phyloP scores from a whole-genome alignment of 495 filamentous ascomycete species.

The Recurvomyces mirabilis region DNA sequence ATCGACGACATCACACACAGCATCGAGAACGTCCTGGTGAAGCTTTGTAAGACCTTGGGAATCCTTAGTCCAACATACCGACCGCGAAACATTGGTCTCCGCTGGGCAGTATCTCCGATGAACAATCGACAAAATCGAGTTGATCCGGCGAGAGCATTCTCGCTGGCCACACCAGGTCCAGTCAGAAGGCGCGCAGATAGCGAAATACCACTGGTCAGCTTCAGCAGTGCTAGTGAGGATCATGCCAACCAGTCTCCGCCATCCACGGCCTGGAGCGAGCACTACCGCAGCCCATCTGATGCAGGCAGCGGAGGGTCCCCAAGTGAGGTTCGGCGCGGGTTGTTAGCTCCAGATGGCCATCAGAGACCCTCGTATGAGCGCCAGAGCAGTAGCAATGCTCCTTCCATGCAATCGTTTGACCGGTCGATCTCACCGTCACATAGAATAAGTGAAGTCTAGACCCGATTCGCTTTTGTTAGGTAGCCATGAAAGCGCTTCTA shows the following conservation, averaged over 20 bases:
- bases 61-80: neutral
- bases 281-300: neutral
- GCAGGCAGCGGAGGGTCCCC: neutral
- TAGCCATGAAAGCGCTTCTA: no score
- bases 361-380: neutral
- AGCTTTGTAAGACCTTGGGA: neutral
- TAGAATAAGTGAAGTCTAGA: no score
- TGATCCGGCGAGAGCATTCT: no score
- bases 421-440: neutral
- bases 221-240: no score
- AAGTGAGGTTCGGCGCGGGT: neutral
- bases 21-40: neutral
- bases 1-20: conserved; percentile 2
- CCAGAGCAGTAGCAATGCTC: neutral
- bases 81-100: no score
- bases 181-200: no score
- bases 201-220: no score
- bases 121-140: no score
- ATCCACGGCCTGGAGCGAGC: neutral
- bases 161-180: no score
- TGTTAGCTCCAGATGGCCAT: conserved; percentile 1
- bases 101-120: no score
- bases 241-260: neutral
- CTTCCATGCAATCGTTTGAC: neutral
- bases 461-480: no score